These are phyloP conservation scores for Inonotus obliquus DNA, from an alignment of 1,284 basidiomycete species.

Conservation along the genomic window DNA sequence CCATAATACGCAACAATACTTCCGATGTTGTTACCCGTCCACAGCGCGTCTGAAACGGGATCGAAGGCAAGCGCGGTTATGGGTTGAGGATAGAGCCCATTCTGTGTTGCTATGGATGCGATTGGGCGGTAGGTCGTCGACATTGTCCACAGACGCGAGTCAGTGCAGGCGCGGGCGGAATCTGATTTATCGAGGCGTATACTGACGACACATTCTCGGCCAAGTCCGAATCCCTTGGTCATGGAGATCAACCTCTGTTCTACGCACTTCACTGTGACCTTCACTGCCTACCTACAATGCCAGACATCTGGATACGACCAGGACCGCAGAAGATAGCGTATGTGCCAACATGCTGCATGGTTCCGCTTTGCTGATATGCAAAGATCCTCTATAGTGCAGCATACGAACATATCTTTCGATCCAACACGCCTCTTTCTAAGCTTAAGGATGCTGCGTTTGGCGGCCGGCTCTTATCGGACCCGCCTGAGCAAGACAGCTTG, in stretches of 20 bases:
- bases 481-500: constrained; percentile 29
- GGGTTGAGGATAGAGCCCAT: constrained; percentile 43
- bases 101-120: constrained; percentile 33
- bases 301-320: constrained; percentile 9
- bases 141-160: constrained; percentile 24
- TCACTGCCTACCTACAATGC: constrained; percentile 1
- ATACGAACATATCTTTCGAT: constrained; percentile 58
- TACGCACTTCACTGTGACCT: not conserved
- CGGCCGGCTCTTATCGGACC: constrained; percentile 48
- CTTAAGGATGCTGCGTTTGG: constrained; percentile 59
- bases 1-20: constrained; percentile 72
- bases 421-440: constrained; percentile 51
- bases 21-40: constrained; percentile 79
- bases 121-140: constrained; percentile 36
- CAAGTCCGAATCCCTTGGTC: not conserved
- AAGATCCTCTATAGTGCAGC: constrained; percentile 39
- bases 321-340: constrained; percentile 11
- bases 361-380: not conserved
- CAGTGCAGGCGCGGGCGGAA: not conserved
- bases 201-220: not conserved
- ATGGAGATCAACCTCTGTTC: not conserved
- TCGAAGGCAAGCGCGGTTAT: constrained; percentile 83
- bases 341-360: not conserved
- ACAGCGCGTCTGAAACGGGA: constrained; percentile 84
- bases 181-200: not conserved